phyloP scores from a whole-genome alignment of 495 filamentous ascomycete species.

The Talaromyces wortmannii region DNA sequence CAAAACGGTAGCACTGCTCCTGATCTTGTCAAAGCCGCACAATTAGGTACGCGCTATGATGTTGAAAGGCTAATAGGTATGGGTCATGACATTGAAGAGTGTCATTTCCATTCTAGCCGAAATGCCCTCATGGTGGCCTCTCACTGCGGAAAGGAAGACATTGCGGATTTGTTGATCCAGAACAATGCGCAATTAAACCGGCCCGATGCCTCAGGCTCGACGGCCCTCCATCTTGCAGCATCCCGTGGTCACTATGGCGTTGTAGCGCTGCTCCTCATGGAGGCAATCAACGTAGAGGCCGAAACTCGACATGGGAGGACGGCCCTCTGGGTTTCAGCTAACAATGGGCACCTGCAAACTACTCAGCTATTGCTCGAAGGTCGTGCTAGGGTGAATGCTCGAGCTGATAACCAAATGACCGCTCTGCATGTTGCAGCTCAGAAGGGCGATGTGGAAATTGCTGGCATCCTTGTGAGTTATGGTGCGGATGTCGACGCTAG shows the following conservation, averaged over 20 bases:
- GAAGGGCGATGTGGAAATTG: constrained; percentile 24
- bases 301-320: constrained; percentile 24
- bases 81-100: constrained; percentile 28
- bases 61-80: constrained; percentile 32
- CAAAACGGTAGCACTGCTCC: constrained; percentile 24
- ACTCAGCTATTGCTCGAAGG: constrained; percentile 13
- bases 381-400: constrained; percentile 11
- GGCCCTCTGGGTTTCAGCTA: constrained; percentile 2
- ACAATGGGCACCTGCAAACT: constrained; percentile 17
- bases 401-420: constrained; percentile 29
- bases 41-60: constrained; percentile 29
- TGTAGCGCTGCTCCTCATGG: constrained; percentile 25
- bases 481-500: constrained; percentile 35
- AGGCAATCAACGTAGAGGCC: constrained; percentile 23
- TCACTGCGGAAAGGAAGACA: constrained; percentile 38
- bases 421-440: constrained; percentile 32
- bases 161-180: constrained; percentile 33
- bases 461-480: constrained; percentile 21
- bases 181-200: constrained; percentile 26
- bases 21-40: constrained; percentile 31
- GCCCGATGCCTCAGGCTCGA: constrained; percentile 25
- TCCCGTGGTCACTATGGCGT: constrained; percentile 31
- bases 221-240: constrained; percentile 37
- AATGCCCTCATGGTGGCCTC: constrained; percentile 39
- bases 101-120: constrained; percentile 24